phyloP scores from a whole-genome alignment of 371 early-diverging fungal species.

The Mortierella sp. region DNA sequence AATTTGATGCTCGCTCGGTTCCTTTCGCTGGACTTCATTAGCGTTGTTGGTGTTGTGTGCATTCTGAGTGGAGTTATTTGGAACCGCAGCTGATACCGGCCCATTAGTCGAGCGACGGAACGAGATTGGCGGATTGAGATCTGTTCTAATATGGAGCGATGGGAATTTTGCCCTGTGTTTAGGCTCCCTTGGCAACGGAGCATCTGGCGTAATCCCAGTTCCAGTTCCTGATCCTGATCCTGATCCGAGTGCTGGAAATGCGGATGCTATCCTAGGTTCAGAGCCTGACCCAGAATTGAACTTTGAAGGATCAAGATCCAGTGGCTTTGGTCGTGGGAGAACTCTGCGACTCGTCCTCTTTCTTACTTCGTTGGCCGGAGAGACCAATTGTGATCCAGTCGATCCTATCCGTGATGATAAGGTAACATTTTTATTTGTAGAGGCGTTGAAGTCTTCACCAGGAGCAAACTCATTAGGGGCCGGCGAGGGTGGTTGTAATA shows the following conservation, averaged over 20 bases:
- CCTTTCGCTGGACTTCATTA: constrained; percentile 17
- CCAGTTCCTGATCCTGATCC: constrained; percentile 15
- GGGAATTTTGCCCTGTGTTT: constrained; percentile 33
- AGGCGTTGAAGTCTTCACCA: constrained; percentile 30
- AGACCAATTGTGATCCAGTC: constrained; percentile 40
- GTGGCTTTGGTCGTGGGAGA: constrained; percentile 37
- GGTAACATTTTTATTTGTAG: constrained; percentile 11
- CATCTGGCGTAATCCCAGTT: constrained; percentile 5
- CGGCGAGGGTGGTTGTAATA: not conserved
- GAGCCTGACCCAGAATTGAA: constrained; percentile 20
- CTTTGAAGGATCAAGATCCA: constrained; percentile 36
- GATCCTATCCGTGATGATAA: constrained; percentile 41
- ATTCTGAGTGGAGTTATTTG: not conserved
- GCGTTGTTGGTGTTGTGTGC: not conserved
- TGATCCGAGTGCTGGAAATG: constrained; percentile 2
- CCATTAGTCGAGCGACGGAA: constrained; percentile 13
- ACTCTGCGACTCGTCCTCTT: constrained; percentile 44
- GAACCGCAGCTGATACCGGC: not conserved
- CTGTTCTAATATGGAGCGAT: constrained; percentile 45
- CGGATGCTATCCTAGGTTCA: constrained; percentile 10
- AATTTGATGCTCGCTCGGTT: constrained; percentile 40
- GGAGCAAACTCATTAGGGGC: constrained; percentile 24
- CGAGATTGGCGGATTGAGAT: constrained; percentile 17
- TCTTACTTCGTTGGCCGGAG: constrained; percentile 38
- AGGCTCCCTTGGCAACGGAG: constrained; percentile 3